Conservation (phyloP, 2,329 filamentous ascomycete genomes). For the Arthroderma sp. region DNA sequence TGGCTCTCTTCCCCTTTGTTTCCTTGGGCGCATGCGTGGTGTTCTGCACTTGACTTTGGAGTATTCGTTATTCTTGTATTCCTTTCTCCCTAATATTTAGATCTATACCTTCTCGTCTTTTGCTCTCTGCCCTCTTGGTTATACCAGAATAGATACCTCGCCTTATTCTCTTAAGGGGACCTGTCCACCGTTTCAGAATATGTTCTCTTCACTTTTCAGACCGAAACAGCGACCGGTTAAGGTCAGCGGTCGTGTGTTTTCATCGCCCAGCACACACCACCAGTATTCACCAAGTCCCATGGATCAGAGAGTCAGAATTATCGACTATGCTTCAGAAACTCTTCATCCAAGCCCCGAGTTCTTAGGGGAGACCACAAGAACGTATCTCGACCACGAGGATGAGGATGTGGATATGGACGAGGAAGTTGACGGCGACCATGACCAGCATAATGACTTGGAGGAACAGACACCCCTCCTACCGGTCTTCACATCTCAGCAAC, state of each 20-base stretch:
- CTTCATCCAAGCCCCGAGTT: neutral
- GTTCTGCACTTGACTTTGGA: no score
- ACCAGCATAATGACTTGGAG: conserved; percentile 21
- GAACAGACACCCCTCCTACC: conserved; percentile 47
- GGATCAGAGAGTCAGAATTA: no score
- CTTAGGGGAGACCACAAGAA: neutral
- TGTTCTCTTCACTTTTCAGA: conserved; percentile 5
- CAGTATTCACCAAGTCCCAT: no score
- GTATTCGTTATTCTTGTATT: no score
- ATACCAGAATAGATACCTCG: no score
- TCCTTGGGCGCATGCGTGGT: no score
- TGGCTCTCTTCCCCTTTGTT: no score
- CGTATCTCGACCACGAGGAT: conserved; percentile 3
- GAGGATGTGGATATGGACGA: conserved; percentile 24
- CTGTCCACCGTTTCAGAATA: neutral
- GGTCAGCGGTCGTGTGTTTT: neutral
- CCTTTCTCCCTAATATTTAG: no score
- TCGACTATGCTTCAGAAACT: no score
- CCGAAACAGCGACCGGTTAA: neutral
- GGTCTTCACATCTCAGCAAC: conserved; percentile 65
- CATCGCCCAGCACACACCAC: neutral
- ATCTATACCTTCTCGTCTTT: no score
- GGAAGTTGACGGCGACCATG: conserved; percentile 27
- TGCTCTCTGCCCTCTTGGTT: no score
- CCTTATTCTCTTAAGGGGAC: no score